These are phyloP conservation scores for Schoenoplectus triqueter DNA, from an alignment of 202 grass and related monocot species.

Conservation along the genomic window DNA sequence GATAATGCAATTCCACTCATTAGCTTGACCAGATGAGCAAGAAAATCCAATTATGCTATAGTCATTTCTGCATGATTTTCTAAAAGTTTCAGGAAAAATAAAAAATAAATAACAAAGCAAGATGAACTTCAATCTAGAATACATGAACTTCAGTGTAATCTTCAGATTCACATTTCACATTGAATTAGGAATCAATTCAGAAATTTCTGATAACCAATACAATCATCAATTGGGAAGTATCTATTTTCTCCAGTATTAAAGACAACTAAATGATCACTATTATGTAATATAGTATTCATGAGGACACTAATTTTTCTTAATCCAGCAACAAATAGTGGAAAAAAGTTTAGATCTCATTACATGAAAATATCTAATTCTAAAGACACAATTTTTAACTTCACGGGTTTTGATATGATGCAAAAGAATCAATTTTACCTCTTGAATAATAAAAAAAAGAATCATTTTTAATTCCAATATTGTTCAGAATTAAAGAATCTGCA, in stretches of 20 bases:
- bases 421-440: background rate
- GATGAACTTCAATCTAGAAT: background rate
- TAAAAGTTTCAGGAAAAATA: background rate
- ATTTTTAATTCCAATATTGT: background rate
- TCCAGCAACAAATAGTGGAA: background rate
- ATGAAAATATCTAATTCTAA: background rate
- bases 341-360: background rate
- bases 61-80: background rate
- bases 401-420: background rate
- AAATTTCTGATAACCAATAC: background rate
- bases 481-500: background rate
- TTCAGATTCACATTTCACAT: background rate
- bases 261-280: background rate
- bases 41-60: background rate
- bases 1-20: constrained; percentile 11
- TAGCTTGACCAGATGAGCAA: background rate
- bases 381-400: background rate
- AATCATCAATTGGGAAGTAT: background rate
- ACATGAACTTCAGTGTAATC: background rate
- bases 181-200: background rate
- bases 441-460: background rate
- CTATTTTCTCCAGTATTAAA: background rate
- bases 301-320: background rate
- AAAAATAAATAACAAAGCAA: background rate
- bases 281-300: background rate